A percentile compares a stretch with the other conserved stretches of the same genome.
These are phyloP conservation scores for Euphorbia corollata DNA, from an alignment of 441 rosid genomes.

Conservation along the genomic window DNA sequence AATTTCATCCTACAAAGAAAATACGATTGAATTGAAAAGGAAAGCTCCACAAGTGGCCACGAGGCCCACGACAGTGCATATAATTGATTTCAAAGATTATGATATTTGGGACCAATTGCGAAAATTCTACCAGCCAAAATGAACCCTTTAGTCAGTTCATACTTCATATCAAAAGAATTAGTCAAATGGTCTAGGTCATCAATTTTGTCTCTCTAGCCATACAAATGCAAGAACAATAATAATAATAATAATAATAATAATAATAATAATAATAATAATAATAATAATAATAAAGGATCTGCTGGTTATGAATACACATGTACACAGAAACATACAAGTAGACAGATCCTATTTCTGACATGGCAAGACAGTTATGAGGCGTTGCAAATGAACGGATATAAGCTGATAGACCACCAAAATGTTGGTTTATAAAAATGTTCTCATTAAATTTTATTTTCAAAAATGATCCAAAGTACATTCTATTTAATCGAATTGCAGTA, in stretches of 20 bases:
- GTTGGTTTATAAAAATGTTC: neutral
- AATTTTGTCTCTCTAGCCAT: neutral
- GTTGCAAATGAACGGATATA: neutral
- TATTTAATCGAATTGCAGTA: neutral
- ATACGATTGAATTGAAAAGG: conserved; percentile 17
- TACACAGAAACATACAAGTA: neutral
- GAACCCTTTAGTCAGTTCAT: neutral
- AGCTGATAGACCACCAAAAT: neutral
- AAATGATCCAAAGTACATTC: neutral
- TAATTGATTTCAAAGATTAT: neutral
- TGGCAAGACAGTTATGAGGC: neutral
- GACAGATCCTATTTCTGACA: neutral
- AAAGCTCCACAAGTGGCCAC: conserved; percentile 1
- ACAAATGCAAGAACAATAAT: no score
- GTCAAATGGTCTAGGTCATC: neutral
- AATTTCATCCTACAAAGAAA: conserved; percentile 73
- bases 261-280: no score
- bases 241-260: no score
- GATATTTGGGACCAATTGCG: no score
- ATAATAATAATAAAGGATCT: conserved; percentile 4
- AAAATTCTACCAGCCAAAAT: neutral
- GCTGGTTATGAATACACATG: neutral
- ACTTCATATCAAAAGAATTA: neutral
- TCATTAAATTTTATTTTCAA: neutral
- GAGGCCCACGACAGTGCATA: neutral